These are phyloP conservation scores for Syncephalastrum sp. DNA, from an alignment of 371 early-diverging fungal species.

Conservation along the genomic window DNA sequence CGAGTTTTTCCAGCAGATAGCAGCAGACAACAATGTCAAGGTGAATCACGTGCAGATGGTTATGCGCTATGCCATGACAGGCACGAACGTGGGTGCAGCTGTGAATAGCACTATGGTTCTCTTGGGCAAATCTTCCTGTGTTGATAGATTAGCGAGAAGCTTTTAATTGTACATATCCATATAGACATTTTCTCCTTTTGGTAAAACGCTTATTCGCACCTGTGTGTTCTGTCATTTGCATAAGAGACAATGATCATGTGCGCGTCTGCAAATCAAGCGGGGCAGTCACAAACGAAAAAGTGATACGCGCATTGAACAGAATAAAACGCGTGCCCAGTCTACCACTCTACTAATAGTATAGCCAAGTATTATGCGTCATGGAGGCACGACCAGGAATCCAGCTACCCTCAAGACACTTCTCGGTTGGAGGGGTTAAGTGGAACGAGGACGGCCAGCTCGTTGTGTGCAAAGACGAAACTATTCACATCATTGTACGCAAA, in stretches of 20 bases:
- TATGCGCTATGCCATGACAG: conserved; percentile 62
- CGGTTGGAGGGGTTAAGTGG: conserved; percentile 18
- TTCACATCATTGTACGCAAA: conserved; percentile 31
- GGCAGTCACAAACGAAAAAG: too few species aligned
- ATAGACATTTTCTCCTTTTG: too few species aligned
- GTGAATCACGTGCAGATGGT: conserved; percentile 64
- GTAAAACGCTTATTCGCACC: too few species aligned
- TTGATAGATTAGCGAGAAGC: conserved; percentile 8
- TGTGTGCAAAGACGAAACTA: conserved; percentile 20
- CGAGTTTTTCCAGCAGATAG: conserved; percentile 25
- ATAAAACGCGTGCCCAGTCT: too few species aligned
- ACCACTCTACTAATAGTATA: too few species aligned
- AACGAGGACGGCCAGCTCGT: conserved; percentile 25
- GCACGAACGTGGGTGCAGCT: conserved; percentile 64
- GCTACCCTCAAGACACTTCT: conserved; percentile 10
- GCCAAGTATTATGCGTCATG: too few species aligned
- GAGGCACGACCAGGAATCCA: too few species aligned
- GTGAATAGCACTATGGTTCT: conserved; percentile 57
- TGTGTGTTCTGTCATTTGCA: too few species aligned
- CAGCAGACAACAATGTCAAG: conserved; percentile 31
- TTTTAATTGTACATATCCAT: too few species aligned
- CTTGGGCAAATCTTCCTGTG: conserved; percentile 46
- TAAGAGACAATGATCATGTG: too few species aligned
- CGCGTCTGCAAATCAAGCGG: too few species aligned
- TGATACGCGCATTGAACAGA: too few species aligned